A percentile compares a stretch with the other conserved stretches of the same genome.
These are phyloP conservation scores for Apiotrichum mycotoxinovorans DNA, from an alignment of 1,284 basidiomycete species.

Conservation along the genomic window DNA sequence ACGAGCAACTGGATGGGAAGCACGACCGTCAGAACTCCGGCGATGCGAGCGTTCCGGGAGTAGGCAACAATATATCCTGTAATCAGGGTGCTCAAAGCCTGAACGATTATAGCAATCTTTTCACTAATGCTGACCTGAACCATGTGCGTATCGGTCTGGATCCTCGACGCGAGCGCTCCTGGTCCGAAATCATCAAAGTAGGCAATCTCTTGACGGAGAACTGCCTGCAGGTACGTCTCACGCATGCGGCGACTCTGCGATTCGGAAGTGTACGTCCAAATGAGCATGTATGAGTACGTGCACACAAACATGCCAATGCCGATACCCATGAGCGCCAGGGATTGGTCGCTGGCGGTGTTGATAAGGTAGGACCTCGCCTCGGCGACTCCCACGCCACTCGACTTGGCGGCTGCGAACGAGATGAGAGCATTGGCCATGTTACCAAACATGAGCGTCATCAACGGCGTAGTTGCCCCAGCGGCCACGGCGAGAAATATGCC, in stretches of 20 bases:
- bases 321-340: too few relatives aligned
- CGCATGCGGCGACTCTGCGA: conserved; percentile 73
- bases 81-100: conserved; percentile 53
- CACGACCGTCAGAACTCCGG: conserved; percentile 83
- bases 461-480: conserved; percentile 45
- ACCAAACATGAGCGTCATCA: conserved; percentile 51
- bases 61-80: conserved; percentile 59
- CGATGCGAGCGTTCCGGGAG: conserved; percentile 72
- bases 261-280: conserved; percentile 87
- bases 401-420: conserved; percentile 24
- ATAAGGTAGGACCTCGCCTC: too few relatives aligned
- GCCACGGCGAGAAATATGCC: conserved; percentile 43
- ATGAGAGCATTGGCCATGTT: conserved; percentile 47
- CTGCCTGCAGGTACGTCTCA: conserved; percentile 49
- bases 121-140: conserved; percentile 86
- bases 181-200: conserved; percentile 94
- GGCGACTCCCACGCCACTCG: too few relatives aligned
- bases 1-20: too few relatives aligned
- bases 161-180: conserved; percentile 91
- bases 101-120: conserved; percentile 63
- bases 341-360: too few relatives aligned
- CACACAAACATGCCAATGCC: conserved; percentile 56
- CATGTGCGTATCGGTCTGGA: conserved; percentile 69
- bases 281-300: conserved; percentile 68
- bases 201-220: conserved; percentile 62